phyloP scores from a whole-genome alignment of 176 grass and related monocot genomes.

The Aegilops sharonensis region DNA sequence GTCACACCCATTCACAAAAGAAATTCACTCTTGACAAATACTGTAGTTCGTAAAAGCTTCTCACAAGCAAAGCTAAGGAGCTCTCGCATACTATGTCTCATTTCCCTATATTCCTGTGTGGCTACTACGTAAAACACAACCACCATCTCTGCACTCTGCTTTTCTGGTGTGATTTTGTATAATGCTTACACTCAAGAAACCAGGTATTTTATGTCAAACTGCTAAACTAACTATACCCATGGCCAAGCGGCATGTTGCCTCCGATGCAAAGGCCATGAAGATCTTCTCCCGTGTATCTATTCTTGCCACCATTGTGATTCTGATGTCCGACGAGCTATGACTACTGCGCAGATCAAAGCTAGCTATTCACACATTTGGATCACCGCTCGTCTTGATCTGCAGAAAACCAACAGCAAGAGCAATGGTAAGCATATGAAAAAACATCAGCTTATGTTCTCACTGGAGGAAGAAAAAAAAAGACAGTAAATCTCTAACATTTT shows the following conservation, averaged over 20 bases:
- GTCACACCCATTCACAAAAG: neutral
- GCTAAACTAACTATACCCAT: conserved; percentile 3
- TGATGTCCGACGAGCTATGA: neutral
- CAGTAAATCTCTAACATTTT: neutral
- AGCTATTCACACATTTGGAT: conserved; percentile 1
- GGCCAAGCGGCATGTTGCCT: neutral
- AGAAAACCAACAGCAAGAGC: neutral
- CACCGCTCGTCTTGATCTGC: neutral
- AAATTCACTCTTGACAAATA: neutral
- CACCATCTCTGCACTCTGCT: neutral
- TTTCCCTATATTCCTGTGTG: neutral
- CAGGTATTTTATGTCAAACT: conserved; percentile 10
- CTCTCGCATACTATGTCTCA: neutral
- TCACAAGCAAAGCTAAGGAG: neutral
- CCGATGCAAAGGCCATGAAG: neutral
- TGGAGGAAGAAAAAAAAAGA: neutral
- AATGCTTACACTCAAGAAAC: neutral
- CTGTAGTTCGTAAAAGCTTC: neutral
- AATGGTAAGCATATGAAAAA: neutral
- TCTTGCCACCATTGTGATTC: neutral
- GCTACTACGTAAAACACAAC: conserved; percentile 4
- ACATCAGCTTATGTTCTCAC: neutral
- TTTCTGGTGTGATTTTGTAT: neutral
- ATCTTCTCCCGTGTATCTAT: neutral
- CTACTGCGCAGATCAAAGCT: conserved; percentile 12